Percentiles rank a stretch among this genome's conserved stretches.
Evolutionary conservation across 2,329 filamentous ascomycete species (phyloP).

Genomic region (Pleurostoma richardsiae): DNA sequence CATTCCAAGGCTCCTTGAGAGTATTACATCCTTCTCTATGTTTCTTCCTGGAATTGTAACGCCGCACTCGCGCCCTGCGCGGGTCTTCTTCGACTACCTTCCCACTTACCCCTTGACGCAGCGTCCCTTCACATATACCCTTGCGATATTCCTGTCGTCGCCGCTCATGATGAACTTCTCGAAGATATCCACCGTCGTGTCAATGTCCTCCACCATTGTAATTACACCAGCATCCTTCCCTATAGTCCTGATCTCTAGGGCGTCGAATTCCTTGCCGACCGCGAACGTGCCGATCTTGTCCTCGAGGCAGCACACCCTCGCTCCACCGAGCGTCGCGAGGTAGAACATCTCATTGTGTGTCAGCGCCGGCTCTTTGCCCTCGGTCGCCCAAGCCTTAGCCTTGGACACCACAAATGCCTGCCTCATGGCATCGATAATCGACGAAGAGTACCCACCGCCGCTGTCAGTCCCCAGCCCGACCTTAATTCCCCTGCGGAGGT

Average conservation of each 20-base stretch:
- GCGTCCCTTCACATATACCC: slow-evolving; percentile 47
- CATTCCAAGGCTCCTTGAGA: too few species aligned
- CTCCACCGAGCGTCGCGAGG: slow-evolving; percentile 56
- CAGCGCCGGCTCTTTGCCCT: slow-evolving; percentile 35
- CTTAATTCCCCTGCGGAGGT: slow-evolving; percentile 52
- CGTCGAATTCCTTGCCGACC: slow-evolving; percentile 58
- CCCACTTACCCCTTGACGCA: background rate
- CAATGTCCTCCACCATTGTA: slow-evolving; percentile 45
- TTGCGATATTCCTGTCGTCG: slow-evolving; percentile 54
- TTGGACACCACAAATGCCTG: slow-evolving; percentile 51
- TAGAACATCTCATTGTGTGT: slow-evolving; percentile 50
- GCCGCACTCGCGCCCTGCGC: too few species aligned
- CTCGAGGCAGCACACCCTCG: slow-evolving; percentile 49
- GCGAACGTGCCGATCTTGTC: slow-evolving; percentile 50
- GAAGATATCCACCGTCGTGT: slow-evolving; percentile 39
- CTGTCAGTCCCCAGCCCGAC: slow-evolving; percentile 62
- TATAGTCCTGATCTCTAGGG: slow-evolving; percentile 39
- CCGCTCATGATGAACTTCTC: slow-evolving; percentile 63
- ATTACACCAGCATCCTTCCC: slow-evolving; percentile 33
- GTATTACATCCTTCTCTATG: too few species aligned
- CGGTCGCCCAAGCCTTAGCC: slow-evolving; percentile 33
- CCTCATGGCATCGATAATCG: slow-evolving; percentile 53
- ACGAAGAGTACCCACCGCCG: slow-evolving; percentile 55
- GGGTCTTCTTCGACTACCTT: too few species aligned
- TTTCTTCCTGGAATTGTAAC: too few species aligned